phyloP scores from a whole-genome alignment of 139 green algal species.

The Raphidocelis subcapitata region DNA sequence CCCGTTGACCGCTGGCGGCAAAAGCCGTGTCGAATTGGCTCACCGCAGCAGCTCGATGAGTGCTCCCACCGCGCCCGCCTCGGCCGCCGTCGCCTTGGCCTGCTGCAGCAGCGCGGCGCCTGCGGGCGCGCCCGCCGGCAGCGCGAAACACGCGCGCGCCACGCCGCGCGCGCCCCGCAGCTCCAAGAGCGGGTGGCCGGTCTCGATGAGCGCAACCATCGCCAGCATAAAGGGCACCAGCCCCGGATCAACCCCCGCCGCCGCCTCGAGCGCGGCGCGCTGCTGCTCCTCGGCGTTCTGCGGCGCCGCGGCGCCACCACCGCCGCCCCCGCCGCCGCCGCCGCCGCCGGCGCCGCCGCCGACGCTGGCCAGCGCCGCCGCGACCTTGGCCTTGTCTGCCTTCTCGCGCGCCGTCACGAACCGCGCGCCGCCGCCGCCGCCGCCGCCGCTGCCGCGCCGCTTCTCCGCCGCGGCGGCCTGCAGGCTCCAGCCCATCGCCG shows the following conservation, averaged over 20 bases:
- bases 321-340: not conserved
- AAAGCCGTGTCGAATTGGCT: too few species aligned
- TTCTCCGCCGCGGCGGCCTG: too few species aligned
- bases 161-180: slow-evolving; percentile 59
- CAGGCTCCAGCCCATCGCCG: too few species aligned
- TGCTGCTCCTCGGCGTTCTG: not conserved
- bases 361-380: not conserved
- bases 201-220: slow-evolving; percentile 43
- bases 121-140: slow-evolving; percentile 20
- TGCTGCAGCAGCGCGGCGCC: slow-evolving; percentile 32
- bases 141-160: slow-evolving; percentile 50
- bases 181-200: slow-evolving; percentile 59
- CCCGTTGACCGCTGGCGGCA: too few species aligned
- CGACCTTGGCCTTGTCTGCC: not conserved
- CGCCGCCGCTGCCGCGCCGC: not conserved
- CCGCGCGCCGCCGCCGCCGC: slow-evolving; percentile 8
- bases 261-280: slow-evolving; percentile 2
- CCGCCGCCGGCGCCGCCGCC: not conserved
- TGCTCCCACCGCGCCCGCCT: slow-evolving; percentile 50
- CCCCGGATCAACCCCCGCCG: slow-evolving; percentile 11
- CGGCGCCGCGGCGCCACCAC: not conserved
- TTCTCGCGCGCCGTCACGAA: not conserved
- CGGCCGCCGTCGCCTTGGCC: slow-evolving; percentile 48
- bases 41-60: slow-evolving; percentile 54
- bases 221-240: slow-evolving; percentile 33